Conservation (phyloP, 164 flowering plant species). For the Chimonanthus salicifolius region DNA sequence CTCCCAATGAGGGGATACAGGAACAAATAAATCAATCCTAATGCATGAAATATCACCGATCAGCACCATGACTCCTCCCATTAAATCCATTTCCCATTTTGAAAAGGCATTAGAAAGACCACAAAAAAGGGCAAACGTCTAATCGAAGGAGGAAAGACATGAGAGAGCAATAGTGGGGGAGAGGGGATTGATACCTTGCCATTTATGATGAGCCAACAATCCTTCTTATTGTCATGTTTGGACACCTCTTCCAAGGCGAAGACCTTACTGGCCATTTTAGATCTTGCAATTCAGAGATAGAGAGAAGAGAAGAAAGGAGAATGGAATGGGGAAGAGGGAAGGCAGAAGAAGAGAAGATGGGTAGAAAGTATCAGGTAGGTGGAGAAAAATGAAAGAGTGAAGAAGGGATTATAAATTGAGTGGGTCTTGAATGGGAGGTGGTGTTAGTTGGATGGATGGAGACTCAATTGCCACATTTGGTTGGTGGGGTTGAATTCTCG, state of each 20-base stretch:
- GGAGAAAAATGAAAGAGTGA: neutral
- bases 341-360: neutral
- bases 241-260: conserved; percentile 23
- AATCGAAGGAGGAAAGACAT: no score
- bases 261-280: conserved; percentile 27
- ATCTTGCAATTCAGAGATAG: neutral
- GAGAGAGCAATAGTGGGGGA: neutral
- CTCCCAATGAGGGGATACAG: no score
- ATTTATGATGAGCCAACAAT: conserved; percentile 42
- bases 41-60: no score
- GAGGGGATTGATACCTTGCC: conserved; percentile 32
- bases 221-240: conserved; percentile 33
- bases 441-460: neutral
- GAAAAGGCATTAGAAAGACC: no score
- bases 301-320: neutral
- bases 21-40: no score
- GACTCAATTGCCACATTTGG: neutral
- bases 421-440: neutral
- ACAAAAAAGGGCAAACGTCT: no score
- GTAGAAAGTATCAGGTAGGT: neutral
- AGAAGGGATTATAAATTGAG: no score
- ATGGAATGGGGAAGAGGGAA: neutral
- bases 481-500: no score
- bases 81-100: no score
- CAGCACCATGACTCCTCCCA: no score